phyloP scores from a whole-genome alignment of 2,329 filamentous ascomycete species.

The Penicillium brevicompactum region DNA sequence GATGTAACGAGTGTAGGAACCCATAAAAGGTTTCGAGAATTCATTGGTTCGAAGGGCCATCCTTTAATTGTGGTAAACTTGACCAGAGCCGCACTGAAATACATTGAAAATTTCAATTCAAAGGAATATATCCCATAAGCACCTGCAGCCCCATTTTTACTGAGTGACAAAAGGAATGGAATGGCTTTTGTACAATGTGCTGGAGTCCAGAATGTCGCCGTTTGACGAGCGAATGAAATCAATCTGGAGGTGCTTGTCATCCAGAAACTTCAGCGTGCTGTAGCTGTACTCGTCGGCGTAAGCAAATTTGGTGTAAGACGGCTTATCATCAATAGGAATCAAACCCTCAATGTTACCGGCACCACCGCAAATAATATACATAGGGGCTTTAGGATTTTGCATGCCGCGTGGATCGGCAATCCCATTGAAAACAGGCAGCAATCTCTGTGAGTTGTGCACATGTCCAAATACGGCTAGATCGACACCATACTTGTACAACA shows the following conservation, averaged over 20 bases:
- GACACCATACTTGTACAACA: constrained; percentile 60
- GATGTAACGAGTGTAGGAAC: no score
- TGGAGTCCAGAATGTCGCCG: constrained; percentile 52
- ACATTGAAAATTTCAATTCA: no score
- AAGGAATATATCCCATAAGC: no score
- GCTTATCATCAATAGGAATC: constrained; percentile 44
- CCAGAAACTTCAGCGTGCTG: constrained; percentile 50
- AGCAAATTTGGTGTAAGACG: constrained; percentile 43
- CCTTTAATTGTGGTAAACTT: no score
- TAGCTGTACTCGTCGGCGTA: constrained; percentile 53
- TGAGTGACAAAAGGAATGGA: constrained; percentile 46
- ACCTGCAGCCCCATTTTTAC: constrained; percentile 46
- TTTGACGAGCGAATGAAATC: constrained; percentile 55
- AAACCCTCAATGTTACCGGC: constrained; percentile 61
- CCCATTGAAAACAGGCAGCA: constrained; percentile 36
- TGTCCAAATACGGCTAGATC: constrained; percentile 61
- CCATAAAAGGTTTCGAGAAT: no score
- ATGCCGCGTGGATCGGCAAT: constrained; percentile 48
- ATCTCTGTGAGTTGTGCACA: constrained; percentile 61
- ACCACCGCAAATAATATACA: constrained; percentile 60
- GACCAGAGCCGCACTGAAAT: no score
- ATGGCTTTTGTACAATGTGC: constrained; percentile 54
- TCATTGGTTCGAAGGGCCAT: no score
- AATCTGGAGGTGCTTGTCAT: constrained; percentile 51
- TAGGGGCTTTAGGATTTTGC: constrained; percentile 55